Evolutionary conservation across 306 rosid genomes (phyloP).

Genomic region (Luffa aegyptiaca): DNA sequence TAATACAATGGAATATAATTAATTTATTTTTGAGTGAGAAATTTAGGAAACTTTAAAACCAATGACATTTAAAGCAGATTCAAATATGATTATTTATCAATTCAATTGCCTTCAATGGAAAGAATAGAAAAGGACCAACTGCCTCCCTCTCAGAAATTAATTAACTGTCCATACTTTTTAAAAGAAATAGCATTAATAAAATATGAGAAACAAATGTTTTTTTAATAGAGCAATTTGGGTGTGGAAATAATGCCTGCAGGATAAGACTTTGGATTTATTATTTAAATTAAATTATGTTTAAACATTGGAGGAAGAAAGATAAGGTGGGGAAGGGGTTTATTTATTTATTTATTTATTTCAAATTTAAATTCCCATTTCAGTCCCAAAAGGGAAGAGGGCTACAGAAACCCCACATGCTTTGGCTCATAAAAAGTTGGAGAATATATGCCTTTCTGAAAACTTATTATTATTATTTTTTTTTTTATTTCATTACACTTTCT

Average conservation of each 20-base stretch:
- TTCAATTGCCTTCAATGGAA: neutral
- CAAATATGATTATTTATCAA: neutral
- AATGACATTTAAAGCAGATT: neutral
- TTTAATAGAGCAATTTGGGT: neutral
- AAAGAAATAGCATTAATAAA: neutral
- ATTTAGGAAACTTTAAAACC: neutral
- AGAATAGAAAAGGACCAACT: too few species aligned
- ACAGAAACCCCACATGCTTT: constrained; percentile 1
- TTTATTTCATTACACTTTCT: neutral
- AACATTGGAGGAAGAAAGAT: neutral
- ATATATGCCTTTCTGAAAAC: constrained; percentile 1
- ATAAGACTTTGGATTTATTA: neutral
- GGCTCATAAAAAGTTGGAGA: constrained; percentile 5
- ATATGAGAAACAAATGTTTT: neutral
- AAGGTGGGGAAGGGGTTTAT: neutral
- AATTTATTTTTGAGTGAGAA: neutral
- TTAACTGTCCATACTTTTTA: neutral
- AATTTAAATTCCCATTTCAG: neutral
- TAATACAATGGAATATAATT: neutral
- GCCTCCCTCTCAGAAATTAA: neutral
- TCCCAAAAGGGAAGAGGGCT: neutral
- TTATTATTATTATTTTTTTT: neutral
- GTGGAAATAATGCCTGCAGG: neutral
- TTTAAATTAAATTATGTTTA: neutral
- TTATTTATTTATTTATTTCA: neutral